Conservation (phyloP, 371 early-diverging fungal species). For the Entomophthora muscae region DNA sequence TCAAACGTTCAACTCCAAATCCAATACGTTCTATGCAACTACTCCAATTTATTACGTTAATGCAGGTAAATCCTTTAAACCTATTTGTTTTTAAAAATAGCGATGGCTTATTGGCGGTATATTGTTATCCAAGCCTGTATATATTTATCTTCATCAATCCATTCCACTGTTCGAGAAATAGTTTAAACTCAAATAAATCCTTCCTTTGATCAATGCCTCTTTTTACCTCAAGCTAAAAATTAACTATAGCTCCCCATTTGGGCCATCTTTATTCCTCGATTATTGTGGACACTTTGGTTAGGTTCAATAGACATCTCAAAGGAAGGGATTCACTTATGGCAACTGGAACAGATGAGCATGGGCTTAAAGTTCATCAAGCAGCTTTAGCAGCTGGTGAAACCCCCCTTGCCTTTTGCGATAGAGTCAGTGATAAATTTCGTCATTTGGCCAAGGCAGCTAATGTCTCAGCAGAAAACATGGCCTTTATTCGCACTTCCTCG, state of each 20-base stretch:
- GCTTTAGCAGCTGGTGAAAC: constrained; percentile 36
- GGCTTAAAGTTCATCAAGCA: constrained; percentile 89
- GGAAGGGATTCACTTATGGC: constrained; percentile 28
- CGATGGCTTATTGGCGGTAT: too few species aligned
- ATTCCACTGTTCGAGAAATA: too few species aligned
- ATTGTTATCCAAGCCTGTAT: too few species aligned
- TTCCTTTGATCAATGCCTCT: too few species aligned
- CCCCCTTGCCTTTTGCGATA: constrained; percentile 58
- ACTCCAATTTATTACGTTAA: constrained; percentile 95
- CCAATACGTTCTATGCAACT: constrained; percentile 39
- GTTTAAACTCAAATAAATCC: too few species aligned
- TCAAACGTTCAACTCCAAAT: too few species aligned
- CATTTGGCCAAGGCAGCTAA: constrained; percentile 47
- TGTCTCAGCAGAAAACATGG: constrained; percentile 38
- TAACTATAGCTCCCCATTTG: constrained; percentile 67
- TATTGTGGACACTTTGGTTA: constrained; percentile 58
- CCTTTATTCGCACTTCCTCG: constrained; percentile 81
- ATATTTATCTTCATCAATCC: too few species aligned
- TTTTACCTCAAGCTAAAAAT: neutral
- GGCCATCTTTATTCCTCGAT: constrained; percentile 86
- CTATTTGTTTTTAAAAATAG: too few species aligned
- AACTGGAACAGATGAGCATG: constrained; percentile 95
- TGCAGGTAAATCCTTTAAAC: constrained; percentile 55
- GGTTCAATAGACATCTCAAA: constrained; percentile 56
- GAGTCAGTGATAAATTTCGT: constrained; percentile 20